These are phyloP conservation scores for Fusarium protoensiforme DNA, from an alignment of 2,329 filamentous ascomycete genomes.

Conservation along the genomic window DNA sequence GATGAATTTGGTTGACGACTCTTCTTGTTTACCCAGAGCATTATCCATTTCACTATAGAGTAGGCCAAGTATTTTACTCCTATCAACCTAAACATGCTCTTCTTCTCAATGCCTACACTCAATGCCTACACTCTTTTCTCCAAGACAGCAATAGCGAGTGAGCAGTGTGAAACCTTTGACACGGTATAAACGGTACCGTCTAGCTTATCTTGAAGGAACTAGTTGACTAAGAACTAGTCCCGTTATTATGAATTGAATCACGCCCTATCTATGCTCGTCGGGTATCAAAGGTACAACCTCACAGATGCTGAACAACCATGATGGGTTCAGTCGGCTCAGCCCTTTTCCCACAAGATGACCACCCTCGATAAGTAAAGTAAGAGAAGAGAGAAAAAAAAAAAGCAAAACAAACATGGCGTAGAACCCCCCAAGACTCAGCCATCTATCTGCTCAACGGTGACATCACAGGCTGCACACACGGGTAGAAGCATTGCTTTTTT, in stretches of 20 bases:
- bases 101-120: neutral
- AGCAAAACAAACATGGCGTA: neutral
- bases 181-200: neutral
- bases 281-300: neutral
- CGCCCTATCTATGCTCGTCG: neutral
- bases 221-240: neutral
- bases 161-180: neutral
- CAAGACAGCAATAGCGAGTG: neutral
- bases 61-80: neutral
- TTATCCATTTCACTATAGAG: neutral
- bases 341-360: neutral
- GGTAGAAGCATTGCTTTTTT: neutral
- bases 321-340: constrained; percentile 5
- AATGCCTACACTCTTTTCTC: neutral
- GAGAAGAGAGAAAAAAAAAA: neutral
- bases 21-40: neutral
- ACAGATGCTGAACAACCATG: neutral
- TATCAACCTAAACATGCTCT: neutral
- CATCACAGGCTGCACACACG: neutral
- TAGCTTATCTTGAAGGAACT: neutral
- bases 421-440: neutral
- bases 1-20: neutral
- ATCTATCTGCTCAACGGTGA: neutral
- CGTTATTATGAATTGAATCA: neutral
- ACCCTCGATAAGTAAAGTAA: neutral